phyloP scores from a whole-genome alignment of 2,329 filamentous ascomycete species.

The Dactylellina haptotyla region DNA sequence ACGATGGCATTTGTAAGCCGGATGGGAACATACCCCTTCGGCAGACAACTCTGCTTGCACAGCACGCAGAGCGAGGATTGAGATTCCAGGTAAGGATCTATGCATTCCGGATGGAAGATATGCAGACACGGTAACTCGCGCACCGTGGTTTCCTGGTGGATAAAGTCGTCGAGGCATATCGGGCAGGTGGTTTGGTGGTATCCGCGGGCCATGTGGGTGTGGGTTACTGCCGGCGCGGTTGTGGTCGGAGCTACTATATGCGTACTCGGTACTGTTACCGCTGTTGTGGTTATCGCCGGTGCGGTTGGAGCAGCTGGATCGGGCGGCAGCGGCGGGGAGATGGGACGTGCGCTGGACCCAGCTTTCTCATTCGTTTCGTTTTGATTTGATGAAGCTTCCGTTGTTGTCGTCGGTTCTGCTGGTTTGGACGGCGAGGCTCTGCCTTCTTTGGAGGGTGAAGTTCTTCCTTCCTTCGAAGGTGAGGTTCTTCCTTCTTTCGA shows the following conservation, averaged over 20 bases:
- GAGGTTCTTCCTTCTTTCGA: conserved; percentile 57
- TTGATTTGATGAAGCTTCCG: conserved; percentile 52
- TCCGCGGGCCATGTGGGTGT: conserved; percentile 58
- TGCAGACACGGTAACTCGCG: conserved; percentile 89
- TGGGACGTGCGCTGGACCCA: conserved; percentile 1
- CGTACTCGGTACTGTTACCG: too few species aligned
- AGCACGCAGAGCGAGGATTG: conserved; percentile 89
- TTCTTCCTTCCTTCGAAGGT: too few species aligned
- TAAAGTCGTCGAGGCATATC: conserved; percentile 88
- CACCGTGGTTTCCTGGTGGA: conserved; percentile 75
- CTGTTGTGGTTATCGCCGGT: too few species aligned
- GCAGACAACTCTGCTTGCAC: conserved; percentile 86
- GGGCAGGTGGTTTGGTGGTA: conserved; percentile 82
- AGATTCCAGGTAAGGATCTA: conserved; percentile 81
- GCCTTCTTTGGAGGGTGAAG: too few species aligned
- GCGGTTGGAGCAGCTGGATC: too few species aligned
- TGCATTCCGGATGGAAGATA: conserved; percentile 91
- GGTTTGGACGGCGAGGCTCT: too few species aligned
- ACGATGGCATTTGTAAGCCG: conserved; percentile 87
- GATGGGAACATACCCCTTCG: conserved; percentile 71
- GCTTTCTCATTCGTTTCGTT: conserved; percentile 12
- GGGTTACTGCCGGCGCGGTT: conserved; percentile 54
- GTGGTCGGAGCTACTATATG: too few species aligned
- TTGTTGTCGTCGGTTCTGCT: conserved; percentile 52
- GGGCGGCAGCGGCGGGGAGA: conserved; percentile 1